Conservation (phyloP, 495 filamentous ascomycete species). For the Penicillium ochrochloron region DNA sequence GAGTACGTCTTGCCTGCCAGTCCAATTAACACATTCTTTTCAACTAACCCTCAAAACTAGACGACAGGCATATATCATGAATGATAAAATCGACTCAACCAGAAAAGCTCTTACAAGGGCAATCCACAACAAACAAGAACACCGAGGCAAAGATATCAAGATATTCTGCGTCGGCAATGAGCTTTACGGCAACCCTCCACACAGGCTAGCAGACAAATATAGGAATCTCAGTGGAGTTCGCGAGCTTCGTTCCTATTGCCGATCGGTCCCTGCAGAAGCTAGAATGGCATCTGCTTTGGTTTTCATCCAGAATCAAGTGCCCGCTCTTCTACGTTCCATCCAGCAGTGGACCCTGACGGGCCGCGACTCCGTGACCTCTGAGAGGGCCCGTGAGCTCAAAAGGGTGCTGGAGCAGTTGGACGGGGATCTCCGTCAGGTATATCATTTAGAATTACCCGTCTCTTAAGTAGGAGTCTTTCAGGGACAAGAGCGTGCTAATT, state of each 20-base stretch:
- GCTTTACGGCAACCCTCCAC: neutral
- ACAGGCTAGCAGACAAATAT: neutral
- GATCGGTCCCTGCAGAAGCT: conserved; percentile 1
- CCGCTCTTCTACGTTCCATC: neutral
- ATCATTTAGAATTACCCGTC: neutral
- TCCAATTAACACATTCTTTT: neutral
- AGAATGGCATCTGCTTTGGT: neutral
- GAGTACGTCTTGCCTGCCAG: neutral
- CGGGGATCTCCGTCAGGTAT: neutral
- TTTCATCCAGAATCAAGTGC: neutral
- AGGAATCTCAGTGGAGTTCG: neutral
- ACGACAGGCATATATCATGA: neutral
- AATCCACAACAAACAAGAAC: neutral
- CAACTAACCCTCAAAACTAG: neutral
- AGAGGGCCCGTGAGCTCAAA: neutral
- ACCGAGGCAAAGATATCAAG: neutral
- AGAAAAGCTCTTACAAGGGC: neutral
- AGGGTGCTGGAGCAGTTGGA: neutral
- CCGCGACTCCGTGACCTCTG: neutral
- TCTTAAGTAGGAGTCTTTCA: too few species aligned
- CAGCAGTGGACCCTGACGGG: neutral
- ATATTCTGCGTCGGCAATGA: neutral
- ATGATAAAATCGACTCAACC: neutral
- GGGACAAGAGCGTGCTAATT: neutral
- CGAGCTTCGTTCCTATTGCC: neutral